Evolutionary conservation across 2,329 filamentous ascomycete species (phyloP), one percentile per base, ranked within the genome.

Genomic region (Purpureocillium lavendulum): DNA sequence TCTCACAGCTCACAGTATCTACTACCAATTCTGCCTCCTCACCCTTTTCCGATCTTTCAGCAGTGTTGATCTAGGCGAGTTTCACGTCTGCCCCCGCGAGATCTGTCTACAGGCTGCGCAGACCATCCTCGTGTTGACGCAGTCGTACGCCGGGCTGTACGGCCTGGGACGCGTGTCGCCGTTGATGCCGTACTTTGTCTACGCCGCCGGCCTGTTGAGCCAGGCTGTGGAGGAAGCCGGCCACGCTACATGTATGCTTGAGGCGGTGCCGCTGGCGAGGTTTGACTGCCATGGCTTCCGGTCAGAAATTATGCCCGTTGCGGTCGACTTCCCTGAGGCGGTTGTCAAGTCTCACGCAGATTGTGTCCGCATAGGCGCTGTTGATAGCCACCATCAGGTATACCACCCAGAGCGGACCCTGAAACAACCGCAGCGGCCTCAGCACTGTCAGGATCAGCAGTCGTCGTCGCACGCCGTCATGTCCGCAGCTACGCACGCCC

Each of bases 131-230:
- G 36, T 37, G 2, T 37, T 49, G 11, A 30, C 42, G 8, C 42
- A 47, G 26, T 49, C 44, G 11, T 44, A 52, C 33, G 46, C 40
- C 12, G 41, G 47, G 15, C 36, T 51, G n/a, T 52, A 49, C 14
- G 43, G 41, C 2, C 37, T 51, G 1, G 33, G 40, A 3, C 50
- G 46, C 24, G 44, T 47, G 13, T 46, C 46, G 1, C 42, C 30
- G 13, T 26, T 44, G 8, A n/a, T 47, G 9, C 44, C 44, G 2
- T 45, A 45, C 28, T 49, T 49, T 33, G 33, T 49, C 10, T 45
- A 35, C 36, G 42, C 42, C 3, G 33, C 46, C 2, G 46, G 42
- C 4, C 30, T 43, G 8, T 39, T 39, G 24, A 35, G 42, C 28
- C 21, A 42, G 3, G 40, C 32, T 11, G 30, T 41, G 12, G 34